Base-by-base conservation (phyloP, 768 basidiomycete species). In the Leccinum variicolor region DNA sequence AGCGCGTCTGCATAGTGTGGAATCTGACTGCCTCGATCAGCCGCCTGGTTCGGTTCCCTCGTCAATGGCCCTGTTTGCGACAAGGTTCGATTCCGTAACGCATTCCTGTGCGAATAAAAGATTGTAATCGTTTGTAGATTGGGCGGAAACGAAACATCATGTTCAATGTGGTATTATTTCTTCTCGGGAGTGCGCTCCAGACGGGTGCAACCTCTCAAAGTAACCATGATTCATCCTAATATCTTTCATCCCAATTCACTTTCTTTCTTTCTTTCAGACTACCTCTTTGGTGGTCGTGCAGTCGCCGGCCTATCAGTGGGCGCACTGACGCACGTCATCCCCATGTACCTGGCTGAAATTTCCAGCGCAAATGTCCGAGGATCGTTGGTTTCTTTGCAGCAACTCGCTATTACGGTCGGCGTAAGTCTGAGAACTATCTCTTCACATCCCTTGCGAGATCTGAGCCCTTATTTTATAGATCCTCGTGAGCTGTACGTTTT, bases 271-370 rank as follows among this genome's bases (percentile, higher is more conserved):
- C 5, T 43, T 43, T 19, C 34, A 71, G 70, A 26, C 19, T 63
- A 69, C 50, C 64, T 71, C 15, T 71, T 71, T 62, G 60, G 65
- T 46, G 57, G 75, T 52, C 61, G 74, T 57, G 64, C 71, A 26
- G 64, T 66, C 15, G 57, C 59, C 3, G 65, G 62, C 33, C 43
- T 61, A 15, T 52, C 62, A 9, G 58, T 65, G 2, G 65, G 68
- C 36, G 62, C 62, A 29, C 39, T 67, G 55, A 67, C 66, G 13
- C 64, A 64, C 17, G 63, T 66, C 36, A 53, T 73, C 23, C 66
- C 64, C 17, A 75, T 75, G 64, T 75, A 75, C 50, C 53, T 75
- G 57, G 75, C 74, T 45, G 74, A 75, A 61, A 76, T 76, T 28
- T 75, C 74, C 2, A 75, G 70, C n/a, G 66, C 72, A 10, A 75